A percentile compares a stretch with the other conserved stretches of the same genome.
Conservation (phyloP, 139 green algal genomes). For the Coccomyxa sp. region DNA sequence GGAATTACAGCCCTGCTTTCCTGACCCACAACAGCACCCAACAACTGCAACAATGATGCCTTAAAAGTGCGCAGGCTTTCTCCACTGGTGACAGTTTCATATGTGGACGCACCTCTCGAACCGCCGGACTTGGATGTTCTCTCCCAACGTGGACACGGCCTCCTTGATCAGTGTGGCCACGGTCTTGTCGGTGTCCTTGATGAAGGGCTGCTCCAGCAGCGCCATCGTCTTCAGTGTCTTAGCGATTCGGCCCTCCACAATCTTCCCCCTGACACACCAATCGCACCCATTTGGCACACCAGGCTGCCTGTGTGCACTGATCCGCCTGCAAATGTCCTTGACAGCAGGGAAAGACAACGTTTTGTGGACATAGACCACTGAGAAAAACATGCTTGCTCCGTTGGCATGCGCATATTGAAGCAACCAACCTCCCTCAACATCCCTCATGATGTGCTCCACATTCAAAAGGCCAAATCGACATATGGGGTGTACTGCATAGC, state of each 20-base stretch:
- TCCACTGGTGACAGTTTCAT: too few species aligned
- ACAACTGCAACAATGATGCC: too few species aligned
- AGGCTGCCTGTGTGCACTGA: not conserved
- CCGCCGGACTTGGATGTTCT: slow-evolving; percentile 86
- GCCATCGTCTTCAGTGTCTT: slow-evolving; percentile 82
- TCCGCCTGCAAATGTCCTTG: not conserved
- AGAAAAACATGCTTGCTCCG: slow-evolving; percentile 59
- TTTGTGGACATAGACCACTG: slow-evolving; percentile 54
- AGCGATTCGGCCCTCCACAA: slow-evolving; percentile 88
- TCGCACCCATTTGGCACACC: not conserved
- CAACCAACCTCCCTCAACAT: slow-evolving; percentile 53
- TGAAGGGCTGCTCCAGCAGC: slow-evolving; percentile 86
- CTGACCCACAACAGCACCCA: too few species aligned
- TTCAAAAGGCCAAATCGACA: slow-evolving; percentile 50
- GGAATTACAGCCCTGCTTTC: too few species aligned
- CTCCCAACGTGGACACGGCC: slow-evolving; percentile 77
- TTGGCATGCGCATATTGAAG: slow-evolving; percentile 61
- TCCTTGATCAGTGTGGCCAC: slow-evolving; percentile 82
- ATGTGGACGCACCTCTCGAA: slow-evolving; percentile 53
- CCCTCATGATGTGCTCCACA: slow-evolving; percentile 58
- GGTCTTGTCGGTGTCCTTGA: slow-evolving; percentile 82
- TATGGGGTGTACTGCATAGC: slow-evolving; percentile 57
- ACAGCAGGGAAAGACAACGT: not conserved
- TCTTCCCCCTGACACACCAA: slow-evolving; percentile 62
- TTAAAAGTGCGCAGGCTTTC: too few species aligned